Conservation (phyloP, 2,329 filamentous ascomycete genomes). For the Fusarium sarcochroum region DNA sequence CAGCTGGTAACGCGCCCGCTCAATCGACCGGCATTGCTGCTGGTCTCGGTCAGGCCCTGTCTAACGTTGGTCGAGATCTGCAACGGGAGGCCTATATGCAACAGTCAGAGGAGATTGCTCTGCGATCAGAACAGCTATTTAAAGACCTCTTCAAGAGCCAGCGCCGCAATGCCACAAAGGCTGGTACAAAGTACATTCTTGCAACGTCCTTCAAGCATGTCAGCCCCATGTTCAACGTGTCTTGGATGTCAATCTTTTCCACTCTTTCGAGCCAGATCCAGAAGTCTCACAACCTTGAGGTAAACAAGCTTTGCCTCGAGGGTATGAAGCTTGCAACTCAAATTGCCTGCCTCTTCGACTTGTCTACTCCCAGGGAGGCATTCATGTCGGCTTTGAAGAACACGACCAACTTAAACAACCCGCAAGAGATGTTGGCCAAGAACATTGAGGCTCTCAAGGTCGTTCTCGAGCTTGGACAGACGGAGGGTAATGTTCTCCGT, state of each 20-base stretch:
- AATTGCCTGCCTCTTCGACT: constrained; percentile 92
- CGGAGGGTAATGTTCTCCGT: constrained; percentile 89
- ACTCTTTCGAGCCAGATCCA: constrained; percentile 94
- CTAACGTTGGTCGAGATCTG: constrained; percentile 90
- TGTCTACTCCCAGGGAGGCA: constrained; percentile 92
- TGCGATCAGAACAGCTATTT: constrained; percentile 85
- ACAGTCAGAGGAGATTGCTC: constrained; percentile 91
- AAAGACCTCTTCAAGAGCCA: constrained; percentile 94
- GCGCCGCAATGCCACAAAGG: constrained; percentile 80
- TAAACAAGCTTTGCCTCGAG: constrained; percentile 92
- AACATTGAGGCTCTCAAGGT: constrained; percentile 95
- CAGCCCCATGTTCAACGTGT: constrained; percentile 98
- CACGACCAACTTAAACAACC: constrained; percentile 95
- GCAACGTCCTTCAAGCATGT: constrained; percentile 95
- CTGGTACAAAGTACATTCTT: constrained; percentile 83
- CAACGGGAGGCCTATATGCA: constrained; percentile 94
- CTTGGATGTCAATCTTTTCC: constrained; percentile 99
- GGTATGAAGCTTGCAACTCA: constrained; percentile 94
- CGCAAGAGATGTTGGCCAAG: constrained; percentile 95
- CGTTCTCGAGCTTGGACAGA: constrained; percentile 90
- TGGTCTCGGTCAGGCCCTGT: constrained; percentile 88
- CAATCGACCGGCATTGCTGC: constrained; percentile 81
- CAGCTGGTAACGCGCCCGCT: constrained; percentile 73
- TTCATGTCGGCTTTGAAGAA: constrained; percentile 95
- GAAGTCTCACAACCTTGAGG: constrained; percentile 91